Conservation (phyloP, 2,329 filamentous ascomycete species). For the Lachnellula hyalina region DNA sequence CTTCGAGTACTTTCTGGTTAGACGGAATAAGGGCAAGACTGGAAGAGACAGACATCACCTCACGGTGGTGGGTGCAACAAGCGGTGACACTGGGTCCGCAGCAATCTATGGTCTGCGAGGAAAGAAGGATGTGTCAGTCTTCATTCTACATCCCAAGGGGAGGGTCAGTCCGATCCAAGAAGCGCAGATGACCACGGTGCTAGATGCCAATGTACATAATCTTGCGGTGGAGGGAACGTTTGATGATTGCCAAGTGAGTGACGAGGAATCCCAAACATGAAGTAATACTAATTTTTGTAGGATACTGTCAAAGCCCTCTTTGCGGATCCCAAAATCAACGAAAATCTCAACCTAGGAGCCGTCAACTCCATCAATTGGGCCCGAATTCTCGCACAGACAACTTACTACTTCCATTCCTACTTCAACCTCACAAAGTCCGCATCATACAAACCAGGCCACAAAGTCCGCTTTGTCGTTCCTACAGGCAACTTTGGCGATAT, state of each 20-base stretch:
- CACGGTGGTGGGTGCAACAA: constrained; percentile 81
- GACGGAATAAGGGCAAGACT: constrained; percentile 65
- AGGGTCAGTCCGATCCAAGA: constrained; percentile 90
- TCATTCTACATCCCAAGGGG: constrained; percentile 90
- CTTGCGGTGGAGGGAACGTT: constrained; percentile 86
- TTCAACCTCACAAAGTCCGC: constrained; percentile 66
- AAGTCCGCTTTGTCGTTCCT: constrained; percentile 81
- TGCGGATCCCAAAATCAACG: constrained; percentile 77
- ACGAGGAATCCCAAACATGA: neutral
- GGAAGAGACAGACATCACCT: constrained; percentile 64
- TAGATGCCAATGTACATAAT: constrained; percentile 90
- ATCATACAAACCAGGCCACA: constrained; percentile 58
- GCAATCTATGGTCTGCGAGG: constrained; percentile 92
- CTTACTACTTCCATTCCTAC: constrained; percentile 95
- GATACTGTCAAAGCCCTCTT: constrained; percentile 95
- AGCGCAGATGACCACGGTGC: constrained; percentile 92
- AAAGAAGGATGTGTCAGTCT: constrained; percentile 95
- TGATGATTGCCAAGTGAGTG: constrained; percentile 79
- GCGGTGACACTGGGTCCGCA: constrained; percentile 85
- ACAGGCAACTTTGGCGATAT: constrained; percentile 98
- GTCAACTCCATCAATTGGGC: constrained; percentile 98
- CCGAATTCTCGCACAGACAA: constrained; percentile 90
- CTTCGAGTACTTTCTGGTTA: constrained; percentile 79
- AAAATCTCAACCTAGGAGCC: constrained; percentile 76
- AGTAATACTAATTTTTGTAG: constrained; percentile 33